phyloP scores from a whole-genome alignment of 176 grass and related monocot genomes.

The Leersia perrieri region DNA sequence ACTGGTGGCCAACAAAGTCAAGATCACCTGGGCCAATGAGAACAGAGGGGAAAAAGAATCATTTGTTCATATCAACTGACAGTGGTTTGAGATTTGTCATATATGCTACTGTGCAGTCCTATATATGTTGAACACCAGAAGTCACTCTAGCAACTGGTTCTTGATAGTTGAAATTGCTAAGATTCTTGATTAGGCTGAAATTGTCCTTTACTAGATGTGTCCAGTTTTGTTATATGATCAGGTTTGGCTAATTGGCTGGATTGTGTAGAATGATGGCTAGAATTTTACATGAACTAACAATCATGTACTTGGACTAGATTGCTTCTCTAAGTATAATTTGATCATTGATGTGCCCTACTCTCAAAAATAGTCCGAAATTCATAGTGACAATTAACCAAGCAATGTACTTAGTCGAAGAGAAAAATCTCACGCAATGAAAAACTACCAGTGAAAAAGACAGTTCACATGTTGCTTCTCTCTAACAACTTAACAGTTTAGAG shows the following conservation, averaged over 20 bases:
- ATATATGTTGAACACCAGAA: slow-evolving; percentile 5
- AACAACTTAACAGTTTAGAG: not conserved
- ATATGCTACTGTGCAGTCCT: slow-evolving; percentile 4
- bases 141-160: slow-evolving; percentile 40
- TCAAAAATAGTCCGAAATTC: not conserved
- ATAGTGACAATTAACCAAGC: not conserved
- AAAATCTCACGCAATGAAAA: not conserved
- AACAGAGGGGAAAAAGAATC: not conserved
- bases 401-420: not conserved
- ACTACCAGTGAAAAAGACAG: not conserved
- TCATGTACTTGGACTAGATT: not conserved
- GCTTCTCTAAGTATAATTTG: not conserved
- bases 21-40: slow-evolving; percentile 48
- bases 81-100: slow-evolving; percentile 4
- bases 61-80: not conserved
- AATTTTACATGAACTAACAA: not conserved
- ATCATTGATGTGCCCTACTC: not conserved
- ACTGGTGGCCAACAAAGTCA: slow-evolving; percentile 58
- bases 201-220: slow-evolving; percentile 7
- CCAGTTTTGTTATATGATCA: slow-evolving; percentile 7
- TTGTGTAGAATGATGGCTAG: not conserved
- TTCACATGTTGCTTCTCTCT: slow-evolving; percentile 1
- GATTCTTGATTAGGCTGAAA: slow-evolving; percentile 28
- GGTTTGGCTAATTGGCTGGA: slow-evolving; percentile 4
- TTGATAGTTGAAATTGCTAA: slow-evolving; percentile 27